Conservation (phyloP, 2,329 filamentous ascomycete species). For the Neocatenulostroma microsporum region DNA sequence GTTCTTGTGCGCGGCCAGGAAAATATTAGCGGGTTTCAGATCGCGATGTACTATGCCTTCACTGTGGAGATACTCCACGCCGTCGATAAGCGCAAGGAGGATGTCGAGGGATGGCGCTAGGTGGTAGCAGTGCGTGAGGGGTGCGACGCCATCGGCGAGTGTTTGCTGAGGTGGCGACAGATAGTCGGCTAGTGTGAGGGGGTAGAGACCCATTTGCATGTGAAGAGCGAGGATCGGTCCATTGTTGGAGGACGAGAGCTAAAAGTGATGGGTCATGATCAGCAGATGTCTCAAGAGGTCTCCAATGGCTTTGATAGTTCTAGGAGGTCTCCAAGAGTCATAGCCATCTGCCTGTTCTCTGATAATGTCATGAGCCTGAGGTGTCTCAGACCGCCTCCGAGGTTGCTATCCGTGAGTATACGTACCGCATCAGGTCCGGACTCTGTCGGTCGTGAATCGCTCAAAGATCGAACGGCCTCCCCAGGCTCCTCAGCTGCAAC, state of each 20-base stretch:
- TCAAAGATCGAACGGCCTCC: too few relatives aligned
- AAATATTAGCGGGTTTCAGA: slow-evolving; percentile 61
- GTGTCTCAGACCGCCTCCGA: too few relatives aligned
- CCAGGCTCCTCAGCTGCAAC: too few relatives aligned
- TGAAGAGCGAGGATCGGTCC: slow-evolving; percentile 46
- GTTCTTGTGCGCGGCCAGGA: slow-evolving; percentile 45
- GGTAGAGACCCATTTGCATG: slow-evolving; percentile 62
- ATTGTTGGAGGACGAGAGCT: slow-evolving; percentile 52
- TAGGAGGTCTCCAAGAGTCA: too few relatives aligned
- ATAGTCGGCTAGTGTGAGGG: slow-evolving; percentile 54
- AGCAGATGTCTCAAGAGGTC: too few relatives aligned
- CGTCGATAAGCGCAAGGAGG: slow-evolving; percentile 53
- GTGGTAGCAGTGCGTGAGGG: slow-evolving; percentile 55
- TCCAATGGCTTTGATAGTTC: too few relatives aligned
- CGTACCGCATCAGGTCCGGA: too few relatives aligned
- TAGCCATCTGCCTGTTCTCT: too few relatives aligned
- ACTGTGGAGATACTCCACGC: slow-evolving; percentile 57
- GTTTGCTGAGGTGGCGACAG: slow-evolving; percentile 34
- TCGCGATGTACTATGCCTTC: slow-evolving; percentile 58
- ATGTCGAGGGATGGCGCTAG: slow-evolving; percentile 49
- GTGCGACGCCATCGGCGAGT: slow-evolving; percentile 25
- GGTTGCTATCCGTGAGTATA: too few relatives aligned
- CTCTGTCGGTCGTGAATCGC: background rate
- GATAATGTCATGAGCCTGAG: too few relatives aligned
- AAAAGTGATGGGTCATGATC: too few relatives aligned